phyloP scores from a whole-genome alignment of 139 green algal genomes.

The Chlorella sp. region DNA sequence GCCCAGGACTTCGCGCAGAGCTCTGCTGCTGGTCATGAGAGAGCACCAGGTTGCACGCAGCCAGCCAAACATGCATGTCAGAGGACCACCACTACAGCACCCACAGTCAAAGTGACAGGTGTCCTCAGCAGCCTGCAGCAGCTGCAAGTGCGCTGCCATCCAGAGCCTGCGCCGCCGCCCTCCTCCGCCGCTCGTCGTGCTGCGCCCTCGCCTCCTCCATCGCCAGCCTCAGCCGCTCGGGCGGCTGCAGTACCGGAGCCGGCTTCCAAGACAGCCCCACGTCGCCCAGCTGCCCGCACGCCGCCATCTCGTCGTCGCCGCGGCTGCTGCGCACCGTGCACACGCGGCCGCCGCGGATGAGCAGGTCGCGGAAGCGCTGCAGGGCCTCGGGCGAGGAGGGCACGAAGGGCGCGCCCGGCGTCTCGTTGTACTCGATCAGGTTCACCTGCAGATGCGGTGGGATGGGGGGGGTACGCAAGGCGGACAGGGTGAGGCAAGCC shows the following conservation, averaged over 20 bases:
- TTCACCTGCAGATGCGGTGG: constrained; percentile 47
- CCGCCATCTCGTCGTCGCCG: constrained; percentile 80
- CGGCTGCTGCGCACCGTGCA: constrained; percentile 67
- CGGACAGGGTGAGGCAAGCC: too few relatives aligned
- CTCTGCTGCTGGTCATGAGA: too few relatives aligned
- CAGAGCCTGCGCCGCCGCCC: too few relatives aligned
- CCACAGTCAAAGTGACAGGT: too few relatives aligned
- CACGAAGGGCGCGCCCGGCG: not conserved
- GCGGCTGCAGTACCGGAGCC: constrained; percentile 17
- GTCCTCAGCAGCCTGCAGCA: too few relatives aligned
- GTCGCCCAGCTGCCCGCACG: constrained; percentile 78
- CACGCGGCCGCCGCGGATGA: constrained; percentile 47
- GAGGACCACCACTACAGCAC: too few relatives aligned
- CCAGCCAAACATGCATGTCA: too few relatives aligned
- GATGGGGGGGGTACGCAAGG: not conserved
- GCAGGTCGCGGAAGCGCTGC: not conserved
- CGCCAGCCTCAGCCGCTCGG: constrained; percentile 13
- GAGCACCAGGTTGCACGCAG: too few relatives aligned
- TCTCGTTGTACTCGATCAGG: constrained; percentile 66
- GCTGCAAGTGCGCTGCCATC: too few relatives aligned
- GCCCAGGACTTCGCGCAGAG: too few relatives aligned
- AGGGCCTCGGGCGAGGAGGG: not conserved
- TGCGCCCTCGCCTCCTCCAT: constrained; percentile 2
- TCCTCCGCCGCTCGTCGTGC: not conserved
- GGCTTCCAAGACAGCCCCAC: not conserved